Conservation (phyloP, 495 filamentous ascomycete species). For the Chaetomium tenue region DNA sequence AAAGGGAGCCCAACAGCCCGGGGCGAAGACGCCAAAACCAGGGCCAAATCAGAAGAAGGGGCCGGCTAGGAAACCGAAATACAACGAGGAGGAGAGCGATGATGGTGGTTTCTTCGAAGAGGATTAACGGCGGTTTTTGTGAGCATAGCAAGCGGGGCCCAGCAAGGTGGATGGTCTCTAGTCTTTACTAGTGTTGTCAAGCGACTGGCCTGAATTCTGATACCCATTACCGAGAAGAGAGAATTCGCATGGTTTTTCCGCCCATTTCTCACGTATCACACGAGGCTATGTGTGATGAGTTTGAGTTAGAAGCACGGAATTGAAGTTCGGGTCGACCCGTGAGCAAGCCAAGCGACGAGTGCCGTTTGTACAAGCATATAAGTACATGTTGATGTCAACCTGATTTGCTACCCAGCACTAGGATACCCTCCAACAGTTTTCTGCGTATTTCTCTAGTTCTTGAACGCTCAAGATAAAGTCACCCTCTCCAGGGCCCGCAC, state of each 20-base stretch:
- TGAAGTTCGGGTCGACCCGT: no score
- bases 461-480: conserved; percentile 26
- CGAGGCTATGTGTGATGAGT: no score
- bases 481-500: conserved; percentile 25
- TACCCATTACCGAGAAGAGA: conserved; percentile 18
- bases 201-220: conserved; percentile 17
- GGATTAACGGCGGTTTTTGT: conserved; percentile 8
- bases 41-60: conserved; percentile 9
- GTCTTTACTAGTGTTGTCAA: background rate
- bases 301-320: no score
- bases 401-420: conserved; percentile 9
- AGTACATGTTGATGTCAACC: background rate
- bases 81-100: conserved; percentile 26
- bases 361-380: no score
- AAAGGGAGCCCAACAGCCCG: background rate
- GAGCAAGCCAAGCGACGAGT: no score
- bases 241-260: no score
- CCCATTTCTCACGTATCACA: no score
- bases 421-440: conserved; percentile 13
- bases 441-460: conserved; percentile 25
- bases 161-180: background rate
- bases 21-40: background rate
- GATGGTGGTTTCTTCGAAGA: conserved; percentile 40
- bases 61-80: background rate
- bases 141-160: background rate